Base-by-base conservation (phyloP, 345 rosid genomes). In the Salix exigua region DNA sequence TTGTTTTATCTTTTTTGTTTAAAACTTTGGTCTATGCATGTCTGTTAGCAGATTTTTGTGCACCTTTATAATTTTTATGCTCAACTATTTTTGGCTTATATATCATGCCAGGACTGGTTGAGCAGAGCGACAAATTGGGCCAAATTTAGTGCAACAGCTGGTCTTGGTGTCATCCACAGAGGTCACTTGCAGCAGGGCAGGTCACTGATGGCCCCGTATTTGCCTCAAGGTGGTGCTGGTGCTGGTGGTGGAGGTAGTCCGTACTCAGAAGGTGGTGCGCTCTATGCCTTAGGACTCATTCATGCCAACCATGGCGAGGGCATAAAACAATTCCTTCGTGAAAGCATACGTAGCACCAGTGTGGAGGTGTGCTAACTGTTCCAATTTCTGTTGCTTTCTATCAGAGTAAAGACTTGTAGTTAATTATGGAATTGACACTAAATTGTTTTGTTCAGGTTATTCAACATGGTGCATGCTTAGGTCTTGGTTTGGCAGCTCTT, bases 121-220 rank as follows among this genome's bases (percentile, higher is more conserved):
- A 92, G 98, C 86, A 92, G 98, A 83, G 99, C 98, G 53, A 94
- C 99, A 77, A 96, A 96, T 77, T 96, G 99, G 99, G 99, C 98
- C 40, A 96, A 94, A 85, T 96, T 96, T 84, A 96, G 97, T 89
- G 99, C 99, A 25, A 96, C 97, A 19, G 98, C 98, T 1, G 99
- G 99, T 64, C 89, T 96, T 78, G 98, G 99, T 86, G 99, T 96
- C 71, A 96, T 96, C 82, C 97, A 96, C 83, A 90, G 96, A 74
- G 99, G 99, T 66, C 98, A 96, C 76, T 79, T 96, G 78, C 97
- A 90, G 85, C 99, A 94, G 75, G 99, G 98, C 7, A 92, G 99
- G 86, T 94, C 98, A 73, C 70, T 94, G 72, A 94, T 96, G 99
- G 97, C 97, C 58, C 99, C 99, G 50, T 94, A 94, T 86, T 86